Conservation (phyloP, 1,139 yeast species). For the Nakaseomyces delphensis region DNA sequence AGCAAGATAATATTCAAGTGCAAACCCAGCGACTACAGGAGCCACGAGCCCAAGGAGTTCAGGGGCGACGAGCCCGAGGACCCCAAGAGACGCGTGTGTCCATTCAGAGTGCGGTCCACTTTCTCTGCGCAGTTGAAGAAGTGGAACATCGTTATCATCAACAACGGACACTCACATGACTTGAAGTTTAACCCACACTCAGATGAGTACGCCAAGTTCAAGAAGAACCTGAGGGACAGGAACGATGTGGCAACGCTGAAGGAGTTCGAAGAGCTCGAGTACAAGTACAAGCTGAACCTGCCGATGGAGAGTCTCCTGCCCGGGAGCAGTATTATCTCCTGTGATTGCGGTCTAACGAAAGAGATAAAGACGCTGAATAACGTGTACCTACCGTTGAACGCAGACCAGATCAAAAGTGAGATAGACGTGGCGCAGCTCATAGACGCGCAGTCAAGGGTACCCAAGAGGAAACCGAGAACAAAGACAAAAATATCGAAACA, state of each 20-base stretch:
- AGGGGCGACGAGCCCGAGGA: conserved; percentile 23
- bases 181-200: conserved; percentile 29
- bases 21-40: conserved; percentile 36
- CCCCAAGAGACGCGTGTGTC: conserved; percentile 35
- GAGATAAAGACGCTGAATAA: conserved; percentile 31
- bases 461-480: background rate
- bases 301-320: conserved; percentile 19
- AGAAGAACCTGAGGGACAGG: conserved; percentile 21
- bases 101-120: conserved; percentile 63
- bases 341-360: conserved; percentile 32
- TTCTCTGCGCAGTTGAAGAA: conserved; percentile 44
- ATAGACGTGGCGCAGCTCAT: background rate
- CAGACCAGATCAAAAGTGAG: background rate
- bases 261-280: conserved; percentile 32
- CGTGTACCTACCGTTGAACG: conserved; percentile 11
- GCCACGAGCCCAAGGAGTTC: conserved; percentile 19
- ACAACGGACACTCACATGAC: conserved; percentile 42
- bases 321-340: conserved; percentile 26
- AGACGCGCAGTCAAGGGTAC: background rate
- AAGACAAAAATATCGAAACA: background rate
- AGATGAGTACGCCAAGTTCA: conserved; percentile 31
- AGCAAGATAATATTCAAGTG: conserved; percentile 64
- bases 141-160: conserved; percentile 56
- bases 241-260: conserved; percentile 29
- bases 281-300: conserved; percentile 25